Base-by-base conservation (phyloP, 108 stramenopile species). In the Fragilariopsis cylindrus region DNA sequence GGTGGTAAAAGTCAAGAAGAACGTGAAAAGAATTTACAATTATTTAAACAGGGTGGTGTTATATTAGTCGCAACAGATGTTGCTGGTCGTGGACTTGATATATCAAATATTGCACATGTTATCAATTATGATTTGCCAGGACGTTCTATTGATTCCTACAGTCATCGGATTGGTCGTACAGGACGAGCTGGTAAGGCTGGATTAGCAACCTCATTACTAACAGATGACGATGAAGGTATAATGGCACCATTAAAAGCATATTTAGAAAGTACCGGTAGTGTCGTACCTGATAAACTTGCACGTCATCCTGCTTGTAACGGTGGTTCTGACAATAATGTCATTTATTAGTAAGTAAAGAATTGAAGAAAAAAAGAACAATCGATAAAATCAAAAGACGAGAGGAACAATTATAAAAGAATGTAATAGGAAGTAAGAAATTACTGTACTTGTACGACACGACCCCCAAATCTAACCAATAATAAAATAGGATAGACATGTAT, bases 1-100 rank as follows among this genome's bases (percentile, higher is more conserved):
- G 99, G 99, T 48, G 99, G 97, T 30, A 98, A 98, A 77, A 87
- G 89, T 7, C 99, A 99, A 82, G 97, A 96, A n/a, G 90, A 97
- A 75, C 93, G 99, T 71, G 99, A 99, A 69, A 93, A 92, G 62
- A 95, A 90, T 73, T 85, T 99, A 41, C 94, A 79, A 6, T 63
- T 69, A 18, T 99, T 98, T 76, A 89, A 92, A 60, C 57, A 67
- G 57, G 92, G 92, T 13, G 90, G 89, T 40, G 84, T 90, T 15
- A 82, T 94, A 12, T 69, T 88, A 60, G 92, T 97, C 55, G 99
- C 96, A 13, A 99, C 99, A 0, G 99, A 98, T 77, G 99, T 99
- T 4, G 98, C 99, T 18, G 97, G 96, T 0, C 88, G 99, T 21
- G 99, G 99, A 46, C 74, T 99, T 4, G 99, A 99, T 76, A 98